Conservation (phyloP, 192 early-diverging fungal species). For the Allomyces javanicus region DNA sequence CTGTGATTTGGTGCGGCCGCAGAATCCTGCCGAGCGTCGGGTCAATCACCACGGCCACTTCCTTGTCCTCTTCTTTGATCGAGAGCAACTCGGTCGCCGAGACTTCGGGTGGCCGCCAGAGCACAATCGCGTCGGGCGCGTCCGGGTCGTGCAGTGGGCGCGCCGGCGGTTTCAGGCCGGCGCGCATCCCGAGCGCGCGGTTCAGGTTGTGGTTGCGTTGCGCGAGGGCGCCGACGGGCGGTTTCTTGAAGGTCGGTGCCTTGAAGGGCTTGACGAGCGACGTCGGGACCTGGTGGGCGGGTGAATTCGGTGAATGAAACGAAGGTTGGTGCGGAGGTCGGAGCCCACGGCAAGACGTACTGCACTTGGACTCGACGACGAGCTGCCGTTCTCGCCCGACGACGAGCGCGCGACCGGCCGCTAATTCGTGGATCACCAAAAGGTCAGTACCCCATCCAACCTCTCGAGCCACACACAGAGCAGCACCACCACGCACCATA, state of each 20-base stretch:
- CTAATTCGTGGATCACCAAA: too few species aligned
- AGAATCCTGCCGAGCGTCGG: constrained; percentile 64
- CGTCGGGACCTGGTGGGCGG: too few species aligned
- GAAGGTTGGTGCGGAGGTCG: too few species aligned
- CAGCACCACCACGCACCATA: too few species aligned
- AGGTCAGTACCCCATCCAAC: too few species aligned
- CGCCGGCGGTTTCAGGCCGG: not conserved
- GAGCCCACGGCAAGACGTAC: too few species aligned
- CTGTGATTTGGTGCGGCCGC: constrained; percentile 92
- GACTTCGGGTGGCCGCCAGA: not conserved
- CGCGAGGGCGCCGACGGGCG: not conserved
- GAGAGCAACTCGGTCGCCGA: not conserved
- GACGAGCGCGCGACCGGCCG: too few species aligned
- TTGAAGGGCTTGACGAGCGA: not conserved
- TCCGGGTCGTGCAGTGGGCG: not conserved
- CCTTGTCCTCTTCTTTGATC: not conserved
- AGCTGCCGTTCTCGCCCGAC: too few species aligned
- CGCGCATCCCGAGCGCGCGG: not conserved
- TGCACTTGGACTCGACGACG: too few species aligned
- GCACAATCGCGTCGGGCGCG: not conserved
- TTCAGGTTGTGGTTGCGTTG: not conserved
- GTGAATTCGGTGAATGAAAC: too few species aligned
- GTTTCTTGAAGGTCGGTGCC: not conserved
- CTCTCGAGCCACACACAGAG: too few species aligned
- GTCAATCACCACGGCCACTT: constrained; percentile 26